Percentiles rank a stretch among this genome's conserved stretches.
Evolutionary conservation across 257 asterid genomes (phyloP).

Genomic region (Anisodus acutangulus): DNA sequence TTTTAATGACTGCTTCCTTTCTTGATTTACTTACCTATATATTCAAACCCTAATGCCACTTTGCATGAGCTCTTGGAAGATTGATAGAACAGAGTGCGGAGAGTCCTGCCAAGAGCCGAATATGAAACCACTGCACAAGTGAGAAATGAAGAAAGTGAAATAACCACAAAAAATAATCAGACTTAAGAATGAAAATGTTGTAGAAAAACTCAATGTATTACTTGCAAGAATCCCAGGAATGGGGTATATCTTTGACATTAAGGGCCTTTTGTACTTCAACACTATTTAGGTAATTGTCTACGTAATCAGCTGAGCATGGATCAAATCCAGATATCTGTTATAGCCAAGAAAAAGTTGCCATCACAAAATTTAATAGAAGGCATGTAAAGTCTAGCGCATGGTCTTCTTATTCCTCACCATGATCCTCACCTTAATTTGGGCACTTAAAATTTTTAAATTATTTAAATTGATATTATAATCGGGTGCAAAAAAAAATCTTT

Average conservation of each 20-base stretch:
- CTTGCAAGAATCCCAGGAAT: constrained; percentile 60
- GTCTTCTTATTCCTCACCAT: neutral
- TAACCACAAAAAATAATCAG: neutral
- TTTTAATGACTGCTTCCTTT: neutral
- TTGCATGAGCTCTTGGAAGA: constrained; percentile 54
- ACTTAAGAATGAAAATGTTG: neutral
- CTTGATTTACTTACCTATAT: constrained; percentile 44
- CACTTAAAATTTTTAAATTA: neutral
- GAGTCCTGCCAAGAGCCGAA: constrained; percentile 40
- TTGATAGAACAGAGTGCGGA: constrained; percentile 52
- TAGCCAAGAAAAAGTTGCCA: neutral
- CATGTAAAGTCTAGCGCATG: neutral
- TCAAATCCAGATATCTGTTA: constrained; percentile 51
- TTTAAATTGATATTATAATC: neutral
- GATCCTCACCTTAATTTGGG: neutral
- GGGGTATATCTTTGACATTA: constrained; percentile 50
- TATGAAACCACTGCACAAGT: constrained; percentile 33
- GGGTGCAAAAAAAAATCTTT: neutral
- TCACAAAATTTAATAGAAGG: neutral
- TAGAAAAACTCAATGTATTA: constrained; percentile 11
- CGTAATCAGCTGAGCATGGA: constrained; percentile 58
- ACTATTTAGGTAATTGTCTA: constrained; percentile 44
- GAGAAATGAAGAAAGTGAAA: neutral
- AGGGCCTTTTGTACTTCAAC: constrained; percentile 57
- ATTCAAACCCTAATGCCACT: constrained; percentile 60